These are phyloP conservation scores for Fusarium phyllophilum DNA, from an alignment of 2,329 filamentous ascomycete genomes.

Conservation along the genomic window DNA sequence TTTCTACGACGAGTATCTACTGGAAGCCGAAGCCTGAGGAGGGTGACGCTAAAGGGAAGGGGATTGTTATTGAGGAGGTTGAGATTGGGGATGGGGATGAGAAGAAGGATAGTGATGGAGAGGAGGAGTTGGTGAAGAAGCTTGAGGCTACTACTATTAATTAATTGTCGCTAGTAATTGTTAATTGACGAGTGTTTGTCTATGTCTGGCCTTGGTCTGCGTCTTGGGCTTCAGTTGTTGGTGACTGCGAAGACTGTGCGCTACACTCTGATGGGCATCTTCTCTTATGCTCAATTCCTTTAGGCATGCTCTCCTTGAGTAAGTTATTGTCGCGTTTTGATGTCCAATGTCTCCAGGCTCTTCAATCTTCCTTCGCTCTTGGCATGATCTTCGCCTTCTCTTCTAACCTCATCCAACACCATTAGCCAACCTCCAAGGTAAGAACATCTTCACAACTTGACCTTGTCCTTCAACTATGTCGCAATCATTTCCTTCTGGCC, in stretches of 20 bases:
- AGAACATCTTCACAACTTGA: too few species aligned
- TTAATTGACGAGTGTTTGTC: background rate
- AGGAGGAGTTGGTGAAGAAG: conserved; percentile 19
- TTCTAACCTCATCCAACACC: background rate
- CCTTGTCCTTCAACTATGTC: too few species aligned
- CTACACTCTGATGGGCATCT: background rate
- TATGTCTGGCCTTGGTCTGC: background rate
- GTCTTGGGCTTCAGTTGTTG: rapidly evolving
- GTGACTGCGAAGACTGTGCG: background rate
- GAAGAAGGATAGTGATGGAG: background rate
- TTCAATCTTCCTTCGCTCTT: background rate
- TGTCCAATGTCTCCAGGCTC: rapidly evolving
- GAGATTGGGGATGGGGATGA: background rate
- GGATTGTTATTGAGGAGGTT: background rate
- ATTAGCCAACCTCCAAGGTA: too few species aligned
- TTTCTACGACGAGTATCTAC: conserved; percentile 44
- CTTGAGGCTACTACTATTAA: conserved; percentile 32
- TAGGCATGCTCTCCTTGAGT: rapidly evolving
- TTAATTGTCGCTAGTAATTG: background rate
- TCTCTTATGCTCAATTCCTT: background rate
- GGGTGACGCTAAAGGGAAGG: background rate
- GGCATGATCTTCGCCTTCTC: too few species aligned
- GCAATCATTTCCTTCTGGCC: rapidly evolving
- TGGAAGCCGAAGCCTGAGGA: conserved; percentile 26
- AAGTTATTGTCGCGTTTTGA: rapidly evolving